A percentile compares a stretch with the other conserved stretches of the same genome.
Conservation (phyloP, 1,284 basidiomycete genomes). For the Lentinula novae-zelandiae region DNA sequence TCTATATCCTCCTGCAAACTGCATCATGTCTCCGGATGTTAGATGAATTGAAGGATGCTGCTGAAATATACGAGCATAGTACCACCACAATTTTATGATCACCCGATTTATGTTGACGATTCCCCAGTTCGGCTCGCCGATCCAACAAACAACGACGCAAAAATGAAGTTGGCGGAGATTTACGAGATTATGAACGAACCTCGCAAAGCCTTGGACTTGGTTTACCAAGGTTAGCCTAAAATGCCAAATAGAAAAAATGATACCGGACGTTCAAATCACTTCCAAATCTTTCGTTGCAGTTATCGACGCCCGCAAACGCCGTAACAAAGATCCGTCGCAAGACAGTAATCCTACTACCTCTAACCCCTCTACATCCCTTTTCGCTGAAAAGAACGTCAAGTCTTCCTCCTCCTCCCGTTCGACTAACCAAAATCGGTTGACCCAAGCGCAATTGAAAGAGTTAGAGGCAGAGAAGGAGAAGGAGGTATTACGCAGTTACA, state of each 20-base stretch:
- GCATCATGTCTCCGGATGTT: slow-evolving; percentile 74
- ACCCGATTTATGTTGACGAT: neutral
- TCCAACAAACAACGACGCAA: slow-evolving; percentile 74
- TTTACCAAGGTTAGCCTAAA: slow-evolving; percentile 68
- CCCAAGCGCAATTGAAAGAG: slow-evolving; percentile 49
- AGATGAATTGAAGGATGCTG: slow-evolving; percentile 70
- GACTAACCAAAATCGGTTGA: slow-evolving; percentile 44
- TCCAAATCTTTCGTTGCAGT: slow-evolving; percentile 35
- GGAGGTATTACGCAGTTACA: slow-evolving; percentile 52
- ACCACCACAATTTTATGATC: slow-evolving; percentile 18
- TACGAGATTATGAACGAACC: slow-evolving; percentile 83
- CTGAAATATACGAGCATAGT: slow-evolving; percentile 84
- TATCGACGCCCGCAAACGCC: slow-evolving; percentile 62
- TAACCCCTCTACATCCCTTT: slow-evolving; percentile 40
- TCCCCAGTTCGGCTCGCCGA: slow-evolving; percentile 67
- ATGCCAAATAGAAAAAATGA: neutral
- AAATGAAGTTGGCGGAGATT: slow-evolving; percentile 86
- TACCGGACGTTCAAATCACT: neutral
- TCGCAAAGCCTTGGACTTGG: slow-evolving; percentile 79
- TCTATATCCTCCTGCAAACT: slow-evolving; percentile 67
- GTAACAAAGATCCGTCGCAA: slow-evolving; percentile 25
- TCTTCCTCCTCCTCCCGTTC: slow-evolving; percentile 11
- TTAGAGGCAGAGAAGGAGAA: slow-evolving; percentile 62
- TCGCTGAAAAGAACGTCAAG: slow-evolving; percentile 38
- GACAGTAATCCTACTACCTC: slow-evolving; percentile 21